Evolutionary conservation across 176 grass and related monocot species (phyloP), one percentile per base, ranked within the genome.

Genomic region (Aegilops speltoides): DNA sequence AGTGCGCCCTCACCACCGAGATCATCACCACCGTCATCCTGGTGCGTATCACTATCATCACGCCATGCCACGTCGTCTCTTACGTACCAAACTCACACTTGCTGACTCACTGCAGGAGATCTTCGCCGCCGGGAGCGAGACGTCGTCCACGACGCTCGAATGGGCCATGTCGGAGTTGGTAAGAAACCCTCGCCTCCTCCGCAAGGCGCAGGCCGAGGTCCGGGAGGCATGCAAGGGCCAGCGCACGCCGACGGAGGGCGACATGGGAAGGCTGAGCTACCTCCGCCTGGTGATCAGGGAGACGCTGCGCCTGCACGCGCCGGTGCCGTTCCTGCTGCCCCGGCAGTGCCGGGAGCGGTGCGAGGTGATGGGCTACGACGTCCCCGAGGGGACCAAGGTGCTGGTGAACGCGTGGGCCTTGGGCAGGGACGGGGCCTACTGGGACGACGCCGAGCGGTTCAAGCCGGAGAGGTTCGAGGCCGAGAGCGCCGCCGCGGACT

Each of bases 121-220:
- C 1, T 64, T 87, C 13, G 11, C 54, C 8, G 85, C 85, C 1
- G 85, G 85, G 67, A 87, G 85, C 54, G 85, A 87, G 67, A 87
- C 77, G 2, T 80, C 85, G 5, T 63, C 77, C 0, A 80, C 85
- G 10, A 72, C 85, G 2, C 67, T 87, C 0, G 85, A 87, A 5
- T 87, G 85, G 85, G 77, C 54, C 0, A 11, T 87, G 20, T 73
- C 85, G 0, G 85, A 87, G 77, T 77, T 87, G 1, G n/a, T 7
- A 0, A 33, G 26, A 5, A 64, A 80, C 8, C 85, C 85, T 0
- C 8, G 2, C 0, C 20, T 64, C 8, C 71, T 87, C 52, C 54
- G 2, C 1, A 80, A 73, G 36, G 85, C 67, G 0, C 77, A 87
- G 70, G 13, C 37, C 0, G 85, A 87, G 20, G 8, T 81, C 4